Evolutionary conservation across 148 eudicot species (phyloP), one percentile per base, ranked within the genome.

Genomic region (Fagopyrum tataricum): DNA sequence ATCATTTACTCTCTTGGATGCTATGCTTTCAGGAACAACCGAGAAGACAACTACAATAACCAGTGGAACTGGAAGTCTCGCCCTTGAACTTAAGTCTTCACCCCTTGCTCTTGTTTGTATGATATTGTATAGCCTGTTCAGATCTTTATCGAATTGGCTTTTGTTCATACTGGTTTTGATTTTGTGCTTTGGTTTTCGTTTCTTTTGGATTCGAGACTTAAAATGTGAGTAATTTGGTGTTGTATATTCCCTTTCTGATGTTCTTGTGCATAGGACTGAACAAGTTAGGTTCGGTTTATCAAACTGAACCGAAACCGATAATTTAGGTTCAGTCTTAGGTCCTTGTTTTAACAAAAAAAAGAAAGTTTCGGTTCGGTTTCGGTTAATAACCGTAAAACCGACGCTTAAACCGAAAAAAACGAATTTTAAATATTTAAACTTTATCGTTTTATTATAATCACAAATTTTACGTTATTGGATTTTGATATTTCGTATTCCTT

Each of bases 1-100:
- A 77, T 90, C 40, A 92, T 95, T n/a, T 95, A 95, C 80, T 86
- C 96, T 6, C 76, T 92, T 2, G 99, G 97, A 2, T 95, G 99
- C 81, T 88, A 93, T 31, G 97, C 99, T 14, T 92, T 91, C 82
- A 83, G 97, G 71, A 95, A 90, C 96, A 91, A 95, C 81, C 74
- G 97, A 72, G 87, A 83, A 77, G 96, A 85, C 74, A 85, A 85
- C 70, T 51, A 74, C 18, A 41, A 68, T 24, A 70, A 23, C 31
- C 72, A 48, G 11, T 80, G 85, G 85, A 90, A 48, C 3, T 80
- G 85, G 85, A 90, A 87, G 76, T 84, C 90, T 0, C 84, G 84
- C 71, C 87, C 81, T 81, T 47, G 4, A 21, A 37, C 69, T 64
- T 18, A 31, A 14, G 18, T 15, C 42, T 4, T 39, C 20, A 31